phyloP scores from a whole-genome alignment of 176 grass and related monocot species.

The Zea luxurians region DNA sequence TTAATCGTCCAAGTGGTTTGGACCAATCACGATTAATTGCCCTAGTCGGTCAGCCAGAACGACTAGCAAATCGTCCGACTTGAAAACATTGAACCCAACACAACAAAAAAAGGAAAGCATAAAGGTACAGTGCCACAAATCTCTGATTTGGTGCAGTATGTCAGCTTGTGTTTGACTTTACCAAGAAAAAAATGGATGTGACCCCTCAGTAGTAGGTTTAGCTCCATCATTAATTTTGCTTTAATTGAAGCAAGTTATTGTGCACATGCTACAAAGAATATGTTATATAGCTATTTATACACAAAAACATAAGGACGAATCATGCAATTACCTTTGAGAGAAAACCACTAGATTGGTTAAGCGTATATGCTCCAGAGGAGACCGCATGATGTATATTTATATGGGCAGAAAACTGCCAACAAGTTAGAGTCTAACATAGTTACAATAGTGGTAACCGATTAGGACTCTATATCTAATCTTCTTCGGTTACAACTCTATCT shows the following conservation, averaged over 20 bases:
- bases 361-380: too few species aligned
- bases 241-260: neutral
- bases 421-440: too few species aligned
- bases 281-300: neutral
- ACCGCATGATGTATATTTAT: too few species aligned
- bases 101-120: constrained; percentile 1
- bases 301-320: neutral
- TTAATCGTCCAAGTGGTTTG: too few species aligned
- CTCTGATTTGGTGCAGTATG: neutral
- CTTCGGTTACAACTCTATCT: too few species aligned
- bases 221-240: neutral
- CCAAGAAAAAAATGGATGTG: neutral
- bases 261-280: neutral
- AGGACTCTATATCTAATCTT: too few species aligned
- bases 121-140: neutral
- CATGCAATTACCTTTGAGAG: neutral
- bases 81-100: constrained; percentile 9
- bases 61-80: too few species aligned
- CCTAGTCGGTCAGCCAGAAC: too few species aligned
- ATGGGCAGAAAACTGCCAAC: too few species aligned
- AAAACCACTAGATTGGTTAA: too few species aligned
- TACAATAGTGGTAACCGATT: too few species aligned
- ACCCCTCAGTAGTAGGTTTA: neutral
- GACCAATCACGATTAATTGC: too few species aligned
- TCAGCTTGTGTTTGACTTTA: neutral